phyloP scores from a whole-genome alignment of 2,329 filamentous ascomycete genomes.

The Cladosporium velox region DNA sequence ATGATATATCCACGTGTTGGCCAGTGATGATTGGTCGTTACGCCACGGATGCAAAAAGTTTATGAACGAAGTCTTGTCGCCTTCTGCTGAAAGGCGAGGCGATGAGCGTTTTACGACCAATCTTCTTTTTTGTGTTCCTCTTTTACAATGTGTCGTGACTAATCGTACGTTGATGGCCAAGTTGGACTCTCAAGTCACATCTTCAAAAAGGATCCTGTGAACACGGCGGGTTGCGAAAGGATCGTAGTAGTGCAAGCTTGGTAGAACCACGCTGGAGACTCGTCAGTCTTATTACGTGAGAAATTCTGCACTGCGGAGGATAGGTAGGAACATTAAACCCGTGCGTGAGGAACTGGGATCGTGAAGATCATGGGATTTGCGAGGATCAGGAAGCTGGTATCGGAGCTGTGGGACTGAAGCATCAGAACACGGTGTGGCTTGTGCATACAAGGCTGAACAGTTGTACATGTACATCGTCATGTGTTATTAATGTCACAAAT shows the following conservation, averaged over 20 bases:
- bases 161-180: no score
- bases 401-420: background rate
- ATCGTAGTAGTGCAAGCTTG: no score
- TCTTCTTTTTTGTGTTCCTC: background rate
- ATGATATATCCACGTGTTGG: background rate
- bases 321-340: background rate
- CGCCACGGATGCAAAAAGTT: background rate
- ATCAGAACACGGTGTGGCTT: background rate
- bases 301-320: background rate
- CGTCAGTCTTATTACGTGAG: no score
- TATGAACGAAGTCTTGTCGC: conserved; percentile 3
- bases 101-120: conserved; percentile 5
- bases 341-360: background rate
- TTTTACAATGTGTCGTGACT: no score
- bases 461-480: no score
- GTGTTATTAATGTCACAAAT: no score
- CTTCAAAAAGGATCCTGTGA: no score
- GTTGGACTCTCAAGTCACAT: no score
- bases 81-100: background rate
- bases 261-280: no score
- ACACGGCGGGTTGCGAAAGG: no score
- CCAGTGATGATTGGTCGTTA: background rate
- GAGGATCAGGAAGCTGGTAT: background rate
- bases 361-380: background rate
- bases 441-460: background rate